Evolutionary conservation across 1,284 basidiomycete genomes (phyloP).

Genomic region (Phaffia rhodozyma): DNA sequence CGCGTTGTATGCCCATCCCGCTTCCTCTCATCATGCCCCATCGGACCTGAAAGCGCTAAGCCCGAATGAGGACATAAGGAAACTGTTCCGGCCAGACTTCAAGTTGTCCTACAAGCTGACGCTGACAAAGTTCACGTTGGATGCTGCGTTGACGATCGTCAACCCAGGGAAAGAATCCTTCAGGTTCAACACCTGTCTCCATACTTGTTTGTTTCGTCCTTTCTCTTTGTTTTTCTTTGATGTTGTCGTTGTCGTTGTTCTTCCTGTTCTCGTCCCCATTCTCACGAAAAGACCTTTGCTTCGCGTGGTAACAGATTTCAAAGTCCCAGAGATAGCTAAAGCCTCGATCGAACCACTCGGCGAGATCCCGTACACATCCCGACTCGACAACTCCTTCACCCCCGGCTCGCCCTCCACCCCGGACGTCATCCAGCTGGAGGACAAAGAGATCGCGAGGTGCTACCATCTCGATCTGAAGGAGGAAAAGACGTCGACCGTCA

Average conservation of each 20-base stretch:
- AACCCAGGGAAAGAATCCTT: neutral
- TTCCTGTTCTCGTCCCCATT: neutral
- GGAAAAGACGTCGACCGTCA: neutral
- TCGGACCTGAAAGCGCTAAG: neutral
- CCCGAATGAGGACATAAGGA: neutral
- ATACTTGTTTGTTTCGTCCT: constrained; percentile 4
- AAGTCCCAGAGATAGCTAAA: neutral
- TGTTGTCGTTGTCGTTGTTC: no score
- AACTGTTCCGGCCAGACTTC: neutral
- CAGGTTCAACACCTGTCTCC: constrained; percentile 8
- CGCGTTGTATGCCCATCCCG: no score
- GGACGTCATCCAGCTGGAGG: neutral
- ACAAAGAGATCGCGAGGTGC: constrained; percentile 8
- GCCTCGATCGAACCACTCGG: neutral
- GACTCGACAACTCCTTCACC: neutral
- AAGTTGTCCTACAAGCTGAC: neutral
- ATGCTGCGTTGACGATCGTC: neutral
- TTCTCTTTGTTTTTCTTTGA: neutral
- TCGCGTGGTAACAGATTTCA: neutral
- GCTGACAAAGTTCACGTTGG: neutral
- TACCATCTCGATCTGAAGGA: constrained; percentile 5
- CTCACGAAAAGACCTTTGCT: neutral
- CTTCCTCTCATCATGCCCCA: no score
- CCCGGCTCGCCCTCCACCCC: neutral
- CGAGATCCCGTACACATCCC: neutral